Evolutionary conservation across 1,139 yeast species (phyloP).

Genomic region (Suhomyces wounanorum): DNA sequence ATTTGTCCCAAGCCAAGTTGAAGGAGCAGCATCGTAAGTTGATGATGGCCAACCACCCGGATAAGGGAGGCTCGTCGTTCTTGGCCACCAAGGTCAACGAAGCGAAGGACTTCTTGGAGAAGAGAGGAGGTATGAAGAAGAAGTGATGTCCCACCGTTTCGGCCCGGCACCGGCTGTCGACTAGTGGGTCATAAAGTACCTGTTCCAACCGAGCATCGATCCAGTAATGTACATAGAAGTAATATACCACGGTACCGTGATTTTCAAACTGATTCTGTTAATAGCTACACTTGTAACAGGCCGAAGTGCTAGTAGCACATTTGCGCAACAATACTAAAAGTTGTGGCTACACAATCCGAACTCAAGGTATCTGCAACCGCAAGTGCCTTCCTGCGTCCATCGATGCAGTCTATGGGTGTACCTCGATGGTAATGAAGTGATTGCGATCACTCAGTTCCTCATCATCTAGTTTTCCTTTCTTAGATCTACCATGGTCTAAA

Average conservation of each 20-base stretch:
- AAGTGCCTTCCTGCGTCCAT: too few species aligned
- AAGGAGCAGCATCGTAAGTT: slow-evolving; percentile 87
- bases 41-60: slow-evolving; percentile 96
- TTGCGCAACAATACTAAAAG: too few species aligned
- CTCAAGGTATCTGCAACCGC: too few species aligned
- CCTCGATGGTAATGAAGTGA: too few species aligned
- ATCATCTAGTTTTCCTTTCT: too few species aligned
- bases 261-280: background rate
- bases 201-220: background rate
- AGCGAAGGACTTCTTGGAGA: slow-evolving; percentile 91
- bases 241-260: background rate
- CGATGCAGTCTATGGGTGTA: too few species aligned
- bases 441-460: too few species aligned
- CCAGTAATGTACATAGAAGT: background rate
- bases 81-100: slow-evolving; percentile 96
- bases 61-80: slow-evolving; percentile 95
- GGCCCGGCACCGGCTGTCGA: slow-evolving; percentile 1
- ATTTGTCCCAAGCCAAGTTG: slow-evolving; percentile 71
- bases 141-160: slow-evolving; percentile 23
- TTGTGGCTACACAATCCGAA: too few species aligned
- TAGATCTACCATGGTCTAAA: too few species aligned
- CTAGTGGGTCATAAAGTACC: background rate
- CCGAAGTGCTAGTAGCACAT: background rate
- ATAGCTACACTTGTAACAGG: background rate
- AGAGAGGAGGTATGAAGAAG: slow-evolving; percentile 65